Base-by-base conservation (phyloP, 495 filamentous ascomycete species). In the Thermochaetoides thermophila region DNA sequence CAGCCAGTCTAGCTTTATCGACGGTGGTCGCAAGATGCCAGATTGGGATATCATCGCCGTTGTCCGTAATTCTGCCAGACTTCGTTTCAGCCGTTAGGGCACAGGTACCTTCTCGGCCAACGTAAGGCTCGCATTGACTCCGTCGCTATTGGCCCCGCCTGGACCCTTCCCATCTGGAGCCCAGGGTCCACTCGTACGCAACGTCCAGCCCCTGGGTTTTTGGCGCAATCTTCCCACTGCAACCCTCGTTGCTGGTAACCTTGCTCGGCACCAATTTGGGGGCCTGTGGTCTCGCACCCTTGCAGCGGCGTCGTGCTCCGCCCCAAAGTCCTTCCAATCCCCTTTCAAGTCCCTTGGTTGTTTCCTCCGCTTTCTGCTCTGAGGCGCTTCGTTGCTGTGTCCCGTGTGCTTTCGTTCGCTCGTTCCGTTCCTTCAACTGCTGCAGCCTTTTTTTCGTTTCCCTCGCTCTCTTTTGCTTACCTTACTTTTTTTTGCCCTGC, bases 241-340 rank as follows among this genome's bases (percentile, higher is more conserved):
- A 20, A 34, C 43, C 40, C 37, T 38, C 28, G 16, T 16, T 17
- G 29, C 38, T 24, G n/a, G n/a, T 24, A 11, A 24, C 21, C 21
- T 11, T 24, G 6, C 6, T 24, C 21, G n/a, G n/a, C n/a, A n/a
- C n/a, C n/a, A n/a, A n/a, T n/a, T n/a, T n/a, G n/a, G n/a, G n/a
- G n/a, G n/a, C n/a, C n/a, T n/a, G n/a, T 35, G 30, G 39, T 40
- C 36, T 39, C 14, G 40, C 43, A 48, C 42, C 46, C 47, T 48
- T 53, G 46, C 47, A n/a, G n/a, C n/a, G n/a, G n/a, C n/a, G n/a
- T n/a, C 43, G 42, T 34, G 34, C 50, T 50, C 50, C 45, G 48
- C 48, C 48, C 43, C 43, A 35, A 35, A 25, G 35, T 37, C 47
- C 33, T 44, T 34, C 35, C 43, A 15, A 19, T 23, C 37, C 44